Evolutionary conservation across 225 moss, liverwort and hornwort species (phyloP), one percentile per base, ranked within the genome.

Genomic region (Pseudoscleropodium purum): DNA sequence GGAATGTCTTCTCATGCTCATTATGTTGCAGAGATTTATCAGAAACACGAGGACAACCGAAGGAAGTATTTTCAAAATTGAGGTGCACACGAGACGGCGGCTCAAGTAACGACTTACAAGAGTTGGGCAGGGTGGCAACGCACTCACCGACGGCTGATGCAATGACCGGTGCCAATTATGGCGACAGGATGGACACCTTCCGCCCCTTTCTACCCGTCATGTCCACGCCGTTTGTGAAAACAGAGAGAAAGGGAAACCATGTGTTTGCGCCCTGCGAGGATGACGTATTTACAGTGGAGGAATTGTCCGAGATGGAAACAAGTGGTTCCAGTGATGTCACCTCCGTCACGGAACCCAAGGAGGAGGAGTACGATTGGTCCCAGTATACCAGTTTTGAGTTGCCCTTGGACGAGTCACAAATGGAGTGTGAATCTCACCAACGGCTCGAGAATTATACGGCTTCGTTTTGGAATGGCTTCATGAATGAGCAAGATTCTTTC

Each of bases 301-400:
- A 92, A 3, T 60, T 92, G 3, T 89, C 90, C 2, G 93, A 93
- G 52, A 93, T 92, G 89, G 91, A 92, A 64, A 92, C 89, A 1
- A 94, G 92, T 30, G 90, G 90, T 13, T 94, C 94, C 7, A 94
- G 91, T 31, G 92, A 77, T 20, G 81, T 83, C 67, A 91, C 92
- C 43, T 90, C 92, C 17, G 54, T 89, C 75, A 87, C 78, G 77
- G 87, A 92, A 13, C 88, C 90, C 9, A 86, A 88, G 70, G 86
- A 90, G 87, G 91, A 90, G 68, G 90, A 90, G 20, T 85, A 86
- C 29, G 88, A 88, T 23, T 92, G 92, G 90, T 89, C 88, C 3
- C 84, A 89, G 59, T 93, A 85, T 85, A 82, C 87, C 51, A 90
- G 59, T 47, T 91, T 93, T 62, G 93, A 89, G 85, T 70, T 89